Evolutionary conservation across 441 rosid genomes (phyloP).

Genomic region (Croton setiger): DNA sequence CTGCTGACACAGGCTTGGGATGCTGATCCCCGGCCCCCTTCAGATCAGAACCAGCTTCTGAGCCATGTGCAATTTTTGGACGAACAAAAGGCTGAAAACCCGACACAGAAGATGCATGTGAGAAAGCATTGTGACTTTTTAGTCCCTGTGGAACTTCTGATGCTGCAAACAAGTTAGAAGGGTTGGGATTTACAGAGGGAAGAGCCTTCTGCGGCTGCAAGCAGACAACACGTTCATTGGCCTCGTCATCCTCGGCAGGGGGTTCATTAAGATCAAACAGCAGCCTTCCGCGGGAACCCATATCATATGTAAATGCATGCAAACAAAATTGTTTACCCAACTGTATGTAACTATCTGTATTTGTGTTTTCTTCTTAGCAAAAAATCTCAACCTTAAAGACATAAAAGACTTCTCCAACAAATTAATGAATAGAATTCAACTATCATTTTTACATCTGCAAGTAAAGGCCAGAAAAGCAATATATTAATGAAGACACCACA

Average conservation of each 20-base stretch:
- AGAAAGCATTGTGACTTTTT: conserved; percentile 57
- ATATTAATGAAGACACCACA: conserved; percentile 2
- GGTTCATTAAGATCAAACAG: conserved; percentile 98
- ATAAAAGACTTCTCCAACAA: conserved; percentile 15
- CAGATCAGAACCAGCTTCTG: conserved; percentile 37
- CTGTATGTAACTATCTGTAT: conserved; percentile 19
- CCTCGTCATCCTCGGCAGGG: conserved; percentile 72
- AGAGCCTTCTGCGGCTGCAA: conserved; percentile 56
- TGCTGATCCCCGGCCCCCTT: conserved; percentile 35
- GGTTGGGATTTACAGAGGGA: conserved; percentile 41
- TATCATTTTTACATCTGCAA: conserved; percentile 25
- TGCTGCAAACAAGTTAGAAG: conserved; percentile 49
- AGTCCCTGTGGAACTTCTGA: conserved; percentile 47
- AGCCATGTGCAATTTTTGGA: conserved; percentile 29
- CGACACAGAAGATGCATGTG: conserved; percentile 71
- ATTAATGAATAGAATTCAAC: conserved; percentile 17
- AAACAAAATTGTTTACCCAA: conserved; percentile 34
- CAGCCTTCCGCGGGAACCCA: conserved; percentile 83
- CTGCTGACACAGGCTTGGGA: conserved; percentile 33
- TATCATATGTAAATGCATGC: conserved; percentile 76
- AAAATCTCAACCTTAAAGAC: conserved; percentile 23
- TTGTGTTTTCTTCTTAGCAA: conserved; percentile 30
- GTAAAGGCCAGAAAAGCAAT: conserved; percentile 1
- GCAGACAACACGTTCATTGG: conserved; percentile 38
- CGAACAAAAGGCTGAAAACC: conserved; percentile 94